phyloP scores from a whole-genome alignment of 306 rosid genomes.

The Trifolium fragiferum region DNA sequence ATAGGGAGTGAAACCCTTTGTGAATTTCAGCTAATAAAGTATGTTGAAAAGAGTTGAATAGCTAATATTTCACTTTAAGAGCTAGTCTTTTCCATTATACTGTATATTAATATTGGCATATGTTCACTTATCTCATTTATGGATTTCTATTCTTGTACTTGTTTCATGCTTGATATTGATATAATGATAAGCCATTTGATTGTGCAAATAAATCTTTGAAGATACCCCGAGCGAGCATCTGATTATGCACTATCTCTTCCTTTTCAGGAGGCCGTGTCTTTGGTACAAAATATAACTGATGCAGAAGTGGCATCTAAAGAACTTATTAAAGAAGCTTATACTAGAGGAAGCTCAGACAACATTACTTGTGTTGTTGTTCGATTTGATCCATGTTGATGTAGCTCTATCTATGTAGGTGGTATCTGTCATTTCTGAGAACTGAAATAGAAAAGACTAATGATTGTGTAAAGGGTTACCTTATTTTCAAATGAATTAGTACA shows the following conservation, averaged over 20 bases:
- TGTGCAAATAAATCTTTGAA: neutral
- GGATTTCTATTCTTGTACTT: neutral
- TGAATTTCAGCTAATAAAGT: neutral
- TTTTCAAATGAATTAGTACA: conserved; percentile 5
- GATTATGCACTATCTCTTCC: conserved; percentile 17
- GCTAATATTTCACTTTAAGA: neutral
- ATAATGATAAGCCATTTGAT: neutral
- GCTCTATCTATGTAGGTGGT: conserved; percentile 37
- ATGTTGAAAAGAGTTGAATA: neutral
- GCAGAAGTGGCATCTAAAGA: conserved; percentile 80
- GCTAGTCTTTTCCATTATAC: neutral
- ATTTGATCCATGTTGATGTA: conserved; percentile 63
- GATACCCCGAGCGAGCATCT: conserved; percentile 29
- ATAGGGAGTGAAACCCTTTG: neutral
- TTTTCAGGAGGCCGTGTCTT: conserved; percentile 77
- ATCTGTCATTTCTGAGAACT: conserved; percentile 34
- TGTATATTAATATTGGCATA: neutral
- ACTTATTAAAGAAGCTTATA: conserved; percentile 76
- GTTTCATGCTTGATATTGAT: neutral
- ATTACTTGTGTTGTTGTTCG: conserved; percentile 88
- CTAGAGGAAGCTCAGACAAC: conserved; percentile 85
- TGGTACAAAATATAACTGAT: conserved; percentile 71
- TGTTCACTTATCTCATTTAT: neutral
- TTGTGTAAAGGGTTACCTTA: conserved; percentile 19
- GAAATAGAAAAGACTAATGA: conserved; percentile 30